A percentile compares a stretch with the other conserved stretches of the same genome.
Conservation (phyloP, 495 filamentous ascomycete genomes). For the Penicillium fimorum region DNA sequence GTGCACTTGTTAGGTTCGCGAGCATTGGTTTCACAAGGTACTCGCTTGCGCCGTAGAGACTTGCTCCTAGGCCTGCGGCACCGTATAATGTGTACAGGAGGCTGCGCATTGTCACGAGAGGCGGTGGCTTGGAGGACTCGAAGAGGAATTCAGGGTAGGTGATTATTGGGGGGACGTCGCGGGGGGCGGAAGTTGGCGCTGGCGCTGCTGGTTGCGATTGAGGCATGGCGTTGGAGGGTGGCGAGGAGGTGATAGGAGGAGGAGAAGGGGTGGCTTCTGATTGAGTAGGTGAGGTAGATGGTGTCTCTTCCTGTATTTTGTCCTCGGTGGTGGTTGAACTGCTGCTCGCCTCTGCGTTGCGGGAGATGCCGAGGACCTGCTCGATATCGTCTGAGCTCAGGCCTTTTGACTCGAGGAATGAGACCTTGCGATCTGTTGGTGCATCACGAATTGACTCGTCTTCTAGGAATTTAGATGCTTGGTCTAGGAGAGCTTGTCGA, state of each 20-base stretch:
- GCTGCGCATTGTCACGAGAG: slow-evolving; percentile 72
- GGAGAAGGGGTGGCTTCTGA: slow-evolving; percentile 20
- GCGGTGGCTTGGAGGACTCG: slow-evolving; percentile 62
- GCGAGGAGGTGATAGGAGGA: slow-evolving; percentile 11
- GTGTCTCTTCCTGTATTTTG: slow-evolving; percentile 14
- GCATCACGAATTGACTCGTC: slow-evolving; percentile 72
- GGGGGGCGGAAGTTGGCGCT: slow-evolving; percentile 26
- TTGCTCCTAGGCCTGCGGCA: slow-evolving; percentile 64
- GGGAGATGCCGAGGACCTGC: slow-evolving; percentile 55
- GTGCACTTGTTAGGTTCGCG: slow-evolving; percentile 66
- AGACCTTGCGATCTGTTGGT: slow-evolving; percentile 67
- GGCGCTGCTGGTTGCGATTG: slow-evolving; percentile 20
- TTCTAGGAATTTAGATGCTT: slow-evolving; percentile 76
- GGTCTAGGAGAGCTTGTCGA: slow-evolving; percentile 56
- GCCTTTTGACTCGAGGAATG: slow-evolving; percentile 80
- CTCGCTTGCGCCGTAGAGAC: slow-evolving; percentile 77
- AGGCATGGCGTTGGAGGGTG: slow-evolving; percentile 16
- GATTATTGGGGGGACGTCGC: slow-evolving; percentile 78
- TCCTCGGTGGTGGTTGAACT: slow-evolving; percentile 24
- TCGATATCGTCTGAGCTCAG: slow-evolving; percentile 66
- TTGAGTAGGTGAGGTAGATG: slow-evolving; percentile 18
- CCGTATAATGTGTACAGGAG: slow-evolving; percentile 78
- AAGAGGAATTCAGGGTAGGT: slow-evolving; percentile 95
- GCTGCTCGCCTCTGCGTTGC: slow-evolving; percentile 35
- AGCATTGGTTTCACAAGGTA: slow-evolving; percentile 84